Percentiles rank a stretch among this genome's conserved stretches.
Evolutionary conservation across 2,329 filamentous ascomycete species (phyloP).

Genomic region (Didymella pomorum): DNA sequence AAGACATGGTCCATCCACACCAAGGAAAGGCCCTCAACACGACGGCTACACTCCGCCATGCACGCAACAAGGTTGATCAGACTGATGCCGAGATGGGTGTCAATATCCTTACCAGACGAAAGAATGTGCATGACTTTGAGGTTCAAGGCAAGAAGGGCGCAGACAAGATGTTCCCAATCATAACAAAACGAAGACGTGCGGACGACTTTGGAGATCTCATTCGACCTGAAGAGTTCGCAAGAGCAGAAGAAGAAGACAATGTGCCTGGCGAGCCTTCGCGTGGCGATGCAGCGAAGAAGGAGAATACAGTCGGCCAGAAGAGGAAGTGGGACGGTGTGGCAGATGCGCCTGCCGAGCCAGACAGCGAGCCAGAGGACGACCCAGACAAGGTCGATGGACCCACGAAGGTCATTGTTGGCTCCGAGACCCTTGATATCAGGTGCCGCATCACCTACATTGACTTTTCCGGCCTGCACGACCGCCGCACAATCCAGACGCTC

Average conservation of each 20-base stretch:
- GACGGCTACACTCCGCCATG: conserved; percentile 83
- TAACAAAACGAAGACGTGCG: conserved; percentile 77
- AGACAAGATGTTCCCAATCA: conserved; percentile 90
- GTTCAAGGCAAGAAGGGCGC: conserved; percentile 89
- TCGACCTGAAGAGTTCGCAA: conserved; percentile 89
- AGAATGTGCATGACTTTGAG: conserved; percentile 92
- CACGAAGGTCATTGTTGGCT: conserved; percentile 74
- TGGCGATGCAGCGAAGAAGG: conserved; percentile 58
- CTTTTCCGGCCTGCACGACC: conserved; percentile 91
- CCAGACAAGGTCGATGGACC: conserved; percentile 69
- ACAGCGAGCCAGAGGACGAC: conserved; percentile 62
- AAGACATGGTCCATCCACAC: conserved; percentile 70
- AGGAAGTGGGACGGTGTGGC: conserved; percentile 84
- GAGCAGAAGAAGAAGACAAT: conserved; percentile 88
- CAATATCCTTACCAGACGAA: conserved; percentile 86
- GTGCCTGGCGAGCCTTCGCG: conserved; percentile 71
- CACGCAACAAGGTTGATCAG: conserved; percentile 78
- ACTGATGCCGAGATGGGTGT: conserved; percentile 91
- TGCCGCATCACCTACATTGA: conserved; percentile 87
- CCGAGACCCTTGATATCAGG: conserved; percentile 71
- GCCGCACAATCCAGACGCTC: conserved; percentile 90
- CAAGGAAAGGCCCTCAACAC: conserved; percentile 92
- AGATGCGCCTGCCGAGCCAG: conserved; percentile 50
- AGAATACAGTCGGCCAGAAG: conserved; percentile 78
- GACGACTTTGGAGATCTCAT: conserved; percentile 97